A percentile compares a stretch with the other conserved stretches of the same genome.
phyloP scores from a whole-genome alignment of 225 moss, liverwort and hornwort species.

The Asterella californica region DNA sequence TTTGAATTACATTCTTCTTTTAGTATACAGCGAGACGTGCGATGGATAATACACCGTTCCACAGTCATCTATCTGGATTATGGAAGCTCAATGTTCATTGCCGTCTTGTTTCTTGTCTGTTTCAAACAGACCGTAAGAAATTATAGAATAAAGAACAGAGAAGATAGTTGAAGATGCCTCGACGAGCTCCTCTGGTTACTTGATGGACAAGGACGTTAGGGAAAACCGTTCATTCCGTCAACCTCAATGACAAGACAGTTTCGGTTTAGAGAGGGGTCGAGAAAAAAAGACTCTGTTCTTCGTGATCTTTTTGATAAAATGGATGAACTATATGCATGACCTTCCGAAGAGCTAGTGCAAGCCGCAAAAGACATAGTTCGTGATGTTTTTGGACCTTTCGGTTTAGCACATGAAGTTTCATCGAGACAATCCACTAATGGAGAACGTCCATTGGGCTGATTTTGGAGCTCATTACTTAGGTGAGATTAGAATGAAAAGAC shows the following conservation, averaged over 20 bases:
- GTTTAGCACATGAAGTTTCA: conserved; percentile 5
- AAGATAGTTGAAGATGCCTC: conserved; percentile 53
- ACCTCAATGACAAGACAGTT: background rate
- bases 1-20: no score
- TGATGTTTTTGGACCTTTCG: conserved; percentile 26
- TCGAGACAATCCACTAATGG: background rate
- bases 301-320: conserved; percentile 16
- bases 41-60: background rate
- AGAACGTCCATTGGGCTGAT: conserved; percentile 22
- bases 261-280: conserved; percentile 4
- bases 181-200: background rate
- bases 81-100: background rate
- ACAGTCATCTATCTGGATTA: background rate
- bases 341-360: conserved; percentile 27
- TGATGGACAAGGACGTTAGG: conserved; percentile 1
- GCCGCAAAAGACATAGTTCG: conserved; percentile 21
- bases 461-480: conserved; percentile 8
- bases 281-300: conserved; percentile 2
- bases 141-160: conserved; percentile 73
- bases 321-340: background rate
- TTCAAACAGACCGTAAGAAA: conserved; percentile 64
- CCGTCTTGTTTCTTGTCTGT: background rate
- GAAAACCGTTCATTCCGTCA: background rate
- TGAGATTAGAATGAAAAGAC: background rate
- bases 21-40: no score